Evolutionary conservation across 192 early-diverging fungal genomes (phyloP).

Genomic region (Coemansia sp.): DNA sequence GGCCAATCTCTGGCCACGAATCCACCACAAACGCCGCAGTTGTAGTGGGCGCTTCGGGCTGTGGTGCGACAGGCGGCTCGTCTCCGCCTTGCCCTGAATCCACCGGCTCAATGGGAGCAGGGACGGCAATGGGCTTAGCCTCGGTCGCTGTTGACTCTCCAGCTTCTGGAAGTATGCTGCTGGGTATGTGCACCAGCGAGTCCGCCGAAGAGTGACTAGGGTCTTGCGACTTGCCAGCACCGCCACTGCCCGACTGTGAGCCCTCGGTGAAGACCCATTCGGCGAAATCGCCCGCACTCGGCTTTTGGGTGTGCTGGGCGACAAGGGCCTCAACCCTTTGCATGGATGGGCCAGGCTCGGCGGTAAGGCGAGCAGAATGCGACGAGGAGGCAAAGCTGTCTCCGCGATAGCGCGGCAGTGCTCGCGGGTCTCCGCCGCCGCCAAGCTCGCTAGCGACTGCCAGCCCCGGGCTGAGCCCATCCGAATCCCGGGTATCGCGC

Average conservation of each 20-base stretch:
- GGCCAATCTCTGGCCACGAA: neutral
- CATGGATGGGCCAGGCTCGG: neutral
- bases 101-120: neutral
- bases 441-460: neutral
- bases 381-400: slow-evolving; percentile 26
- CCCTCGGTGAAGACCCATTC: slow-evolving; percentile 48
- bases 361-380: neutral
- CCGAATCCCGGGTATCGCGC: slow-evolving; percentile 14
- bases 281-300: slow-evolving; percentile 24
- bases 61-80: neutral
- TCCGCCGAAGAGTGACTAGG: slow-evolving; percentile 22
- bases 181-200: slow-evolving; percentile 29
- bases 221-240: neutral
- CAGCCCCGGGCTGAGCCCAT: slow-evolving; percentile 1
- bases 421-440: neutral
- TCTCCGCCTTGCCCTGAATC: neutral
- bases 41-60: neutral
- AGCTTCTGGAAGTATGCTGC: slow-evolving; percentile 14
- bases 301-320: slow-evolving; percentile 7
- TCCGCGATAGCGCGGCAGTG: neutral
- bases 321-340: neutral
- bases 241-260: slow-evolving; percentile 16
- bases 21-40: neutral
- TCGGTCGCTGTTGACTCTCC: slow-evolving; percentile 5
- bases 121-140: neutral